Evolutionary conservation across 1,139 yeast genomes (phyloP).

Genomic region (Sugiyamaella grinbergsii): DNA sequence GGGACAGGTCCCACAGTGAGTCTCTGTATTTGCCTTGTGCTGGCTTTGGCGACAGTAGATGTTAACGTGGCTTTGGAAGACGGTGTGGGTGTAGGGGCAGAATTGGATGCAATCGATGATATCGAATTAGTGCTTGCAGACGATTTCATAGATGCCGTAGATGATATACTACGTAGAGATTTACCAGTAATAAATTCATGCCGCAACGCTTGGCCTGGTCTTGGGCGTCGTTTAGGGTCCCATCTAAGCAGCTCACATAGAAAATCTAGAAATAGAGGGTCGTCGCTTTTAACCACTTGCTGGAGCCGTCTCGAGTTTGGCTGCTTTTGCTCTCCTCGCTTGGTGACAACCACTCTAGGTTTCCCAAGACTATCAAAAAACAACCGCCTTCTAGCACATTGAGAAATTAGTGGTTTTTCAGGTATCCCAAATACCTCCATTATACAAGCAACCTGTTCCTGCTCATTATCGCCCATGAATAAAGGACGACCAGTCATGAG

Average conservation of each 20-base stretch:
- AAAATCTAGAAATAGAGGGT: slow-evolving; percentile 40
- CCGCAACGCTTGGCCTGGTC: slow-evolving; percentile 49
- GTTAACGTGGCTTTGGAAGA: background rate
- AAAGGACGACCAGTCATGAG: slow-evolving; percentile 66
- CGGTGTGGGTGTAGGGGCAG: background rate
- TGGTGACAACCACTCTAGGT: slow-evolving; percentile 43
- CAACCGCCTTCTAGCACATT: slow-evolving; percentile 43
- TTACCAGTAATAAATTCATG: slow-evolving; percentile 46
- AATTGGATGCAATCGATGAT: slow-evolving; percentile 10
- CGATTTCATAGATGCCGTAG: slow-evolving; percentile 6
- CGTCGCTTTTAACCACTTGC: slow-evolving; percentile 36
- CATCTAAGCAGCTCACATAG: slow-evolving; percentile 49
- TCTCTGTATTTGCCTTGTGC: background rate
- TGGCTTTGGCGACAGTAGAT: background rate
- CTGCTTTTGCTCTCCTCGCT: slow-evolving; percentile 41
- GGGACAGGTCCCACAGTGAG: background rate
- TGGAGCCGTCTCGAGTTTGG: slow-evolving; percentile 38
- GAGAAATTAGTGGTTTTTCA: slow-evolving; percentile 43
- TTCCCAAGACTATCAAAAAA: slow-evolving; percentile 51
- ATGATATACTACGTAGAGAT: slow-evolving; percentile 11
- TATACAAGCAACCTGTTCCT: slow-evolving; percentile 61
- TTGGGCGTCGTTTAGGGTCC: slow-evolving; percentile 55
- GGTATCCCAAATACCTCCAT: slow-evolving; percentile 69
- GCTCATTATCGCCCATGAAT: slow-evolving; percentile 70
- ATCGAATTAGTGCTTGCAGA: slow-evolving; percentile 7